phyloP scores from a whole-genome alignment of 352 stramenopile species.

The Phytophthora kernoviae region DNA sequence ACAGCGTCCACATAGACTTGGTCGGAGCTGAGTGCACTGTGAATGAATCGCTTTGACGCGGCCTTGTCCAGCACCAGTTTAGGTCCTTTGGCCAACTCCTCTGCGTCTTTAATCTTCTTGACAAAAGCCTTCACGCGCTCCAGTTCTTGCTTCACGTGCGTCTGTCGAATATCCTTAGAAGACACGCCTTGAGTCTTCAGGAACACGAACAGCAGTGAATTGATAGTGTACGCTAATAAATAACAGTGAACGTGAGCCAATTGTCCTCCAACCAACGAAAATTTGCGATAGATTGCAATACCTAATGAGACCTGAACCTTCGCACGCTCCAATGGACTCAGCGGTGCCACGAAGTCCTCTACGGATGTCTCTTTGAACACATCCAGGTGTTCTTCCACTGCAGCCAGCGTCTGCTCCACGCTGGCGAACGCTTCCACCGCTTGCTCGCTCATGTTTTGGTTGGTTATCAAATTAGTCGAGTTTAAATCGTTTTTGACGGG shows the following conservation, averaged over 20 bases:
- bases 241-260: too few relatives aligned
- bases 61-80: conserved; percentile 81
- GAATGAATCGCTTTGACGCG: conserved; percentile 81
- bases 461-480: too few relatives aligned
- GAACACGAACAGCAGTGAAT: conserved; percentile 87
- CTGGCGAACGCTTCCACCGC: conserved; percentile 64
- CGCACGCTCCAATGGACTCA: conserved; percentile 74
- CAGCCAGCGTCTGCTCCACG: conserved; percentile 81
- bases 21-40: conserved; percentile 84
- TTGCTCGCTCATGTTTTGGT: conserved; percentile 54
- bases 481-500: too few relatives aligned
- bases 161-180: conserved; percentile 87
- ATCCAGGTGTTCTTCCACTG: conserved; percentile 74
- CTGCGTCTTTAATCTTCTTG: conserved; percentile 90
- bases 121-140: conserved; percentile 89
- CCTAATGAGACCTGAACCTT: conserved; percentile 86
- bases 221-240: conserved; percentile 80
- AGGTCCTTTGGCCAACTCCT: conserved; percentile 79
- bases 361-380: conserved; percentile 59
- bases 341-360: conserved; percentile 61
- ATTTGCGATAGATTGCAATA: conserved; percentile 27
- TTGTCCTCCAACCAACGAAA: conserved; percentile 3
- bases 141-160: conserved; percentile 90
- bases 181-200: conserved; percentile 88
- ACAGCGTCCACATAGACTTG: conserved; percentile 83